phyloP scores from a whole-genome alignment of 495 filamentous ascomycete genomes.

The Chaetomidium leptoderma region DNA sequence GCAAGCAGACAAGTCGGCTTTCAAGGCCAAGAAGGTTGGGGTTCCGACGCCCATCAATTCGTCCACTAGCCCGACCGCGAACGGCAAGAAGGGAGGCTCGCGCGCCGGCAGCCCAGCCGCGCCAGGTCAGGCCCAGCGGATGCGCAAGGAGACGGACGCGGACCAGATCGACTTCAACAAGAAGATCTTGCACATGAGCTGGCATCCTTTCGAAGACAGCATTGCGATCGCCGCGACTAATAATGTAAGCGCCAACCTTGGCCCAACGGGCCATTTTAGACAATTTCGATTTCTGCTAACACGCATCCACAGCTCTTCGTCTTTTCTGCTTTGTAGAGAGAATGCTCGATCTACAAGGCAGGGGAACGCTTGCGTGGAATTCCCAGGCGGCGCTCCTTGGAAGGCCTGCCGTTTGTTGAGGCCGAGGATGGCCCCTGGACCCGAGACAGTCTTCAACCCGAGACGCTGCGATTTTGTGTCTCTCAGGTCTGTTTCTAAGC shows the following conservation, averaged over 20 bases:
- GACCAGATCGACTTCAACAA: slow-evolving; percentile 99
- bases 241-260: slow-evolving; percentile 60
- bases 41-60: slow-evolving; percentile 95
- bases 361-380: not conserved
- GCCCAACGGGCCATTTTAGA: slow-evolving; percentile 31
- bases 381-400: not conserved
- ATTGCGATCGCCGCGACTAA: slow-evolving; percentile 99
- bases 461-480: not conserved
- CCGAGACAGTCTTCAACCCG: not conserved
- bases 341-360: slow-evolving; percentile 4
- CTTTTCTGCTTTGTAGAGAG: slow-evolving; percentile 83
- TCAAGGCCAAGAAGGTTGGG: slow-evolving; percentile 99
- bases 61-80: slow-evolving; percentile 63
- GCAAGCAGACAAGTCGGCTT: slow-evolving; percentile 96
- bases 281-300: slow-evolving; percentile 21
- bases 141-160: slow-evolving; percentile 98
- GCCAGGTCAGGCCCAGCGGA: slow-evolving; percentile 77
- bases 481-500: not conserved
- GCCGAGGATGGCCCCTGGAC: not conserved
- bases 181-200: slow-evolving; percentile 99
- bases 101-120: slow-evolving; percentile 86
- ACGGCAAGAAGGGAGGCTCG: slow-evolving; percentile 76
- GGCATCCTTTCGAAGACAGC: slow-evolving; percentile 99
- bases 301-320: slow-evolving; percentile 72
- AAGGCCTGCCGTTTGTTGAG: not conserved